Conservation (phyloP, 768 basidiomycete genomes). For the Amylocystis lapponica region DNA sequence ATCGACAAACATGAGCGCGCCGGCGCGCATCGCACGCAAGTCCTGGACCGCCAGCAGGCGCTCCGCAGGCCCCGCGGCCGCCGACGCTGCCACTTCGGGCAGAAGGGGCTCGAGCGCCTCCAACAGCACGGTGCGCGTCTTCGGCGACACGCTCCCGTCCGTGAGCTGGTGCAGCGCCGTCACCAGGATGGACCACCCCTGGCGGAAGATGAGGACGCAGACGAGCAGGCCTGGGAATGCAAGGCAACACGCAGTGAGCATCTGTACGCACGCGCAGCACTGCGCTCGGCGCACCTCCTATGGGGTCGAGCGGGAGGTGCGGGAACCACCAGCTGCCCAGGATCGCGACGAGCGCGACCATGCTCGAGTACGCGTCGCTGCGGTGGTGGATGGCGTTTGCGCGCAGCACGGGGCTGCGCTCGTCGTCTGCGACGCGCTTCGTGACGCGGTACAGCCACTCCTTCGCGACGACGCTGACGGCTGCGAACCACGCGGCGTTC, state of each 20-base stretch:
- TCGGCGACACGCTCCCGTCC: slow-evolving; percentile 69
- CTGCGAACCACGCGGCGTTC: slow-evolving; percentile 97
- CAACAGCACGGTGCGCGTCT: slow-evolving; percentile 48
- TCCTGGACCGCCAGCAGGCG: slow-evolving; percentile 42
- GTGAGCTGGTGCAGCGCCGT: slow-evolving; percentile 78
- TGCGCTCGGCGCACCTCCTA: slow-evolving; percentile 63
- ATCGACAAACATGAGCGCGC: slow-evolving; percentile 81
- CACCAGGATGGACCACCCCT: slow-evolving; percentile 61
- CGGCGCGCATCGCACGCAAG: slow-evolving; percentile 70
- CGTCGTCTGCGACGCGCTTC: slow-evolving; percentile 83
- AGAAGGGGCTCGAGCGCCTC: slow-evolving; percentile 53
- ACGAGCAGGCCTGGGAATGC: slow-evolving; percentile 79
- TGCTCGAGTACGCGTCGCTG: slow-evolving; percentile 92
- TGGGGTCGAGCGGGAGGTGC: slow-evolving; percentile 82
- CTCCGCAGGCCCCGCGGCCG: slow-evolving; percentile 18
- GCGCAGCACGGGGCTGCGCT: slow-evolving; percentile 83
- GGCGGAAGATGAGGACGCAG: slow-evolving; percentile 82
- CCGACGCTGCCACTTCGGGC: slow-evolving; percentile 20
- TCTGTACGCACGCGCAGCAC: background rate
- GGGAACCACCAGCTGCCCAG: slow-evolving; percentile 86
- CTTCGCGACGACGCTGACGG: slow-evolving; percentile 71
- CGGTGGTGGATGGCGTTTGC: slow-evolving; percentile 98
- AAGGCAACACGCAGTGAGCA: background rate
- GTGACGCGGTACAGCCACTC: slow-evolving; percentile 93
- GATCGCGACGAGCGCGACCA: slow-evolving; percentile 90